phyloP scores from a whole-genome alignment of 768 basidiomycete genomes.

The Sporobolomyces phaffii region DNA sequence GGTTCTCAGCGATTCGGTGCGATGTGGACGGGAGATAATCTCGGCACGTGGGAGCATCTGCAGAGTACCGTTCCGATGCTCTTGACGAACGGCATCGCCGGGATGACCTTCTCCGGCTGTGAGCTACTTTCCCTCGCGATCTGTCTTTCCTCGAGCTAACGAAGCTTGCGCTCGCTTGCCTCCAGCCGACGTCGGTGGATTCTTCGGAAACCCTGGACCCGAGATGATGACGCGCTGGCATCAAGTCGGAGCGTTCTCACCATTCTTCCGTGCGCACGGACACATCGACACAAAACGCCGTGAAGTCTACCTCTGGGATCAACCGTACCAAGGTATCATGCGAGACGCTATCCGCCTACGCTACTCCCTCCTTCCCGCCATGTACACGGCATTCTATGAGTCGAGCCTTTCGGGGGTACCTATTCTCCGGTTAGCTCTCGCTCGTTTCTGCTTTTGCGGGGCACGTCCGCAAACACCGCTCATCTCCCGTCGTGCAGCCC shows the following conservation, averaged over 20 bases:
- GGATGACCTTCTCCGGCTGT: constrained; percentile 89
- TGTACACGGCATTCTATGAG: constrained; percentile 97
- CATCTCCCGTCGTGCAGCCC: constrained; percentile 55
- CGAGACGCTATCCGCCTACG: constrained; percentile 71
- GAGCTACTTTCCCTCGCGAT: constrained; percentile 45
- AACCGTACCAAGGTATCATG: constrained; percentile 78
- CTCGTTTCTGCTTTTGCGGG: not conserved
- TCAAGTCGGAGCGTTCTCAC: constrained; percentile 85
- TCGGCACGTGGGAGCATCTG: constrained; percentile 98
- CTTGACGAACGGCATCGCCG: constrained; percentile 75
- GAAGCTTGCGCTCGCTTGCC: constrained; percentile 3
- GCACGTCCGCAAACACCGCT: not conserved
- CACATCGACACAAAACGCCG: constrained; percentile 96
- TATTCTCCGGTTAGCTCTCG: constrained; percentile 51
- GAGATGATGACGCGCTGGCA: constrained; percentile 98
- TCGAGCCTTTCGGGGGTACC: constrained; percentile 74
- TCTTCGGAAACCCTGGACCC: constrained; percentile 91
- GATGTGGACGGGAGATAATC: constrained; percentile 98
- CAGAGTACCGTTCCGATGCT: constrained; percentile 89
- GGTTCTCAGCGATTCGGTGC: constrained; percentile 94
- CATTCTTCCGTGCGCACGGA: constrained; percentile 91
- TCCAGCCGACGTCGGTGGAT: constrained; percentile 93
- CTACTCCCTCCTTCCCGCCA: constrained; percentile 79
- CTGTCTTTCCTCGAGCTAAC: not conserved
- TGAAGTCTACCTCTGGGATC: constrained; percentile 85